Percentiles rank a stretch among this genome's conserved stretches.
phyloP scores from a whole-genome alignment of 1,139 yeast genomes.

The Saccharomyces hybrid region DNA sequence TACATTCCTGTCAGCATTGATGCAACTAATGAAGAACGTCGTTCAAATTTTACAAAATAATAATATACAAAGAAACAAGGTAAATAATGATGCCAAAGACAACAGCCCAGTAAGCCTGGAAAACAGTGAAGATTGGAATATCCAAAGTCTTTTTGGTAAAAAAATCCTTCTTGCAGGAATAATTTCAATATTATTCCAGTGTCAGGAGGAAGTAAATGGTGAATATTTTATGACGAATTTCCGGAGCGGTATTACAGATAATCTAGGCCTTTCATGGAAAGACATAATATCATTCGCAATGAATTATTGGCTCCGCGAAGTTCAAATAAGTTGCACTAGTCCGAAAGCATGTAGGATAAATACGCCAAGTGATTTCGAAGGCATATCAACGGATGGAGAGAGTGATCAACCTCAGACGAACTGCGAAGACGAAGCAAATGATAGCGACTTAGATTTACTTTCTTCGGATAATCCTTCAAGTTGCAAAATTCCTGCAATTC shows the following conservation, averaged over 20 bases:
- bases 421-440: background rate
- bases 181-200: slow-evolving; percentile 59
- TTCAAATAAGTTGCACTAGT: slow-evolving; percentile 16
- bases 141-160: slow-evolving; percentile 42
- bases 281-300: slow-evolving; percentile 55
- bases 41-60: slow-evolving; percentile 30
- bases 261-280: slow-evolving; percentile 46
- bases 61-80: background rate
- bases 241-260: slow-evolving; percentile 41
- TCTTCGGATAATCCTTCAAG: slow-evolving; percentile 21
- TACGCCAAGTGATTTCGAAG: background rate
- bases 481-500: slow-evolving; percentile 56
- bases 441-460: slow-evolving; percentile 28
- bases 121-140: slow-evolving; percentile 7
- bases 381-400: background rate
- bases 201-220: slow-evolving; percentile 46
- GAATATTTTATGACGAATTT: slow-evolving; percentile 43
- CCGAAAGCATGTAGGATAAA: slow-evolving; percentile 11
- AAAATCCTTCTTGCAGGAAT: slow-evolving; percentile 65
- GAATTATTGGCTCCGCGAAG: slow-evolving; percentile 44
- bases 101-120: background rate
- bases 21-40: slow-evolving; percentile 45
- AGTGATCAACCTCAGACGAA: slow-evolving; percentile 1
- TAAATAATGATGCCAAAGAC: background rate
- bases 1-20: slow-evolving; percentile 49